Conservation (phyloP, 495 filamentous ascomycete species). For the Trichocladium uniseriatum region DNA sequence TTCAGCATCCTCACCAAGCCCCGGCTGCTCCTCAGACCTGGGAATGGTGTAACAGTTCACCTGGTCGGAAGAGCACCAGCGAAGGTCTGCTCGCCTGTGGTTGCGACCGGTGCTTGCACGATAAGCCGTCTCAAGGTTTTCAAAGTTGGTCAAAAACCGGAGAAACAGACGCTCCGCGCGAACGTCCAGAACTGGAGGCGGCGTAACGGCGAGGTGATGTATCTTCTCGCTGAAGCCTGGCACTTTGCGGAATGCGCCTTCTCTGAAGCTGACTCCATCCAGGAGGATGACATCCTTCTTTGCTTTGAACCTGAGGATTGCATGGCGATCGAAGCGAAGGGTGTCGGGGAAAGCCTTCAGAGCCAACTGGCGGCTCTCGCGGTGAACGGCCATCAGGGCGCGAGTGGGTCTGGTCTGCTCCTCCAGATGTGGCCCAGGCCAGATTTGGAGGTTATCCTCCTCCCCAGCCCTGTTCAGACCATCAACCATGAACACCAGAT, state of each 20-base stretch:
- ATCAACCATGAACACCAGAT: neutral
- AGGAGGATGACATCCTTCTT: conserved; percentile 26
- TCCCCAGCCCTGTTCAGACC: neutral
- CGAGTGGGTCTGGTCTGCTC: conserved; percentile 26
- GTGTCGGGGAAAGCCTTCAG: conserved; percentile 26
- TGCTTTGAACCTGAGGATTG: conserved; percentile 24
- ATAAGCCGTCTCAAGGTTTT: conserved; percentile 16
- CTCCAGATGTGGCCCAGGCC: conserved; percentile 10
- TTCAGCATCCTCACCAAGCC: conserved; percentile 6
- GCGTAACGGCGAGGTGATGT: conserved; percentile 20
- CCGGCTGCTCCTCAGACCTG: conserved; percentile 11
- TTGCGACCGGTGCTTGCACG: neutral
- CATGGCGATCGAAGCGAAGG: conserved; percentile 12
- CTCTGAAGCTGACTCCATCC: neutral
- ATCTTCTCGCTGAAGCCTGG: conserved; percentile 16
- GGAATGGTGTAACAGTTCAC: conserved; percentile 12
- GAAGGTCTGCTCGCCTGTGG: neutral
- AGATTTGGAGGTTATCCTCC: conserved; percentile 2
- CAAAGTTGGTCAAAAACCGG: neutral
- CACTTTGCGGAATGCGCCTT: neutral
- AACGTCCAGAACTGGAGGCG: no score
- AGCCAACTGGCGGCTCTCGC: conserved; percentile 29
- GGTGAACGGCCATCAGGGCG: conserved; percentile 22
- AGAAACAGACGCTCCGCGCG: no score
- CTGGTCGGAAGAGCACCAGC: conserved; percentile 24